Percentiles rank a stretch among this genome's conserved stretches.
Conservation (phyloP, 2,329 filamentous ascomycete genomes). For the Hypoxylon sp. region DNA sequence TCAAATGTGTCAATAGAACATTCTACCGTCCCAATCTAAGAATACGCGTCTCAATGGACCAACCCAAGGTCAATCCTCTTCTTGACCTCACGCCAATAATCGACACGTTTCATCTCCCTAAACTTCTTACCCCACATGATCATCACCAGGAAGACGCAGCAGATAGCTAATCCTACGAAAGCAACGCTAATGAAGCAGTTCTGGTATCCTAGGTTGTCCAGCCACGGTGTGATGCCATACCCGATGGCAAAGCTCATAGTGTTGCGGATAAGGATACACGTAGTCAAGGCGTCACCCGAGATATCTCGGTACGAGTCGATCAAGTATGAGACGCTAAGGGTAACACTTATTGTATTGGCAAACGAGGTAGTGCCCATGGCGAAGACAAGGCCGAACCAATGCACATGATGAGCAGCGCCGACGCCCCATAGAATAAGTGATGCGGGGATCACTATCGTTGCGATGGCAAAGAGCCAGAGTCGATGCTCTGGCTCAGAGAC, state of each 20-base stretch:
- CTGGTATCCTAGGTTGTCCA: slow-evolving; percentile 60
- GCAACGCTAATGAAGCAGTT: slow-evolving; percentile 60
- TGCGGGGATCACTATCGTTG: slow-evolving; percentile 49
- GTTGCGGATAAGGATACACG: slow-evolving; percentile 60
- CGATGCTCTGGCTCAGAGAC: slow-evolving; percentile 61
- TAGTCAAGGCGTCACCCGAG: slow-evolving; percentile 58
- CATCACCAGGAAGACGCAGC: slow-evolving; percentile 53
- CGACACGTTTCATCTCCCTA: slow-evolving; percentile 49
- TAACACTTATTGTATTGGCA: slow-evolving; percentile 56
- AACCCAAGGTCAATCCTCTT: slow-evolving; percentile 52
- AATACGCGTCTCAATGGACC: slow-evolving; percentile 44
- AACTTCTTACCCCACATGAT: slow-evolving; percentile 53
- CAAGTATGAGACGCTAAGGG: slow-evolving; percentile 59
- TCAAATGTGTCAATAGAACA: neutral
- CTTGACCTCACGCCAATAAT: slow-evolving; percentile 53
- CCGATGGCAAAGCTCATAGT: slow-evolving; percentile 59
- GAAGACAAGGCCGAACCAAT: slow-evolving; percentile 61
- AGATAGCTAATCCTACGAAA: slow-evolving; percentile 53
- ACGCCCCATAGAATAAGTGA: slow-evolving; percentile 53
- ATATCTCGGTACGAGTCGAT: slow-evolving; percentile 61
- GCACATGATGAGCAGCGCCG: slow-evolving; percentile 56
- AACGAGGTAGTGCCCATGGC: slow-evolving; percentile 58
- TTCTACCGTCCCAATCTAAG: neutral
- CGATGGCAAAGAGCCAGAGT: slow-evolving; percentile 58
- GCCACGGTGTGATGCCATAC: slow-evolving; percentile 64